Percentiles rank a stretch among this genome's conserved stretches.
phyloP scores from a whole-genome alignment of 2,329 filamentous ascomycete species.

The Colletotrichum lini region DNA sequence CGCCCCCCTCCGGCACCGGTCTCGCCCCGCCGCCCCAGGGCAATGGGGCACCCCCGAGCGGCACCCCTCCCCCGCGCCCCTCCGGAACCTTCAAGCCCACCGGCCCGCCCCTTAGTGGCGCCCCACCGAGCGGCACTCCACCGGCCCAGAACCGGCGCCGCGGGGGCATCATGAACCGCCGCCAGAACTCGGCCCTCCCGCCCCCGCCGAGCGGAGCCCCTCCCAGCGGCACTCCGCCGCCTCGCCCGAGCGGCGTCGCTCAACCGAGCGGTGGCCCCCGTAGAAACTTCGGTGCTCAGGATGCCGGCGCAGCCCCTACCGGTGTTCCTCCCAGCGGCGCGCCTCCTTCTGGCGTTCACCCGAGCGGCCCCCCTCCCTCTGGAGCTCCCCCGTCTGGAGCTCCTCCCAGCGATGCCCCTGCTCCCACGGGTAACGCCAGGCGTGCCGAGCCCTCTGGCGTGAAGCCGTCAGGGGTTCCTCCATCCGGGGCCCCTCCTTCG shows the following conservation, averaged over 20 bases:
- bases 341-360: constrained; percentile 8
- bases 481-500: background rate
- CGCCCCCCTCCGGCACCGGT: constrained; percentile 18
- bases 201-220: constrained; percentile 21
- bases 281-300: no score
- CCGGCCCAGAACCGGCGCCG: constrained; percentile 20
- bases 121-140: constrained; percentile 11
- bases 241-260: constrained; percentile 7
- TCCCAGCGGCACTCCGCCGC: constrained; percentile 29
- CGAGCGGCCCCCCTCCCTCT: constrained; percentile 15
- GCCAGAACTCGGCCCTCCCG: constrained; percentile 24
- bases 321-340: constrained; percentile 14
- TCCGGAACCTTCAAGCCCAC: constrained; percentile 28
- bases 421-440: constrained; percentile 24
- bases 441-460: constrained; percentile 21
- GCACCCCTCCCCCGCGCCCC: constrained; percentile 27
- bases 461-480: constrained; percentile 10
- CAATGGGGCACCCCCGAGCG: constrained; percentile 27
- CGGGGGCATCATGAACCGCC: constrained; percentile 25
- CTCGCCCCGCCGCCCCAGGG: constrained; percentile 20
- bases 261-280: no score
- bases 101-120: constrained; percentile 9
- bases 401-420: constrained; percentile 21
- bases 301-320: no score
- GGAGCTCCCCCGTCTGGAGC: constrained; percentile 18